Evolutionary conservation across 805 yeast species (phyloP).

Genomic region (Candida sakaeoensis): DNA sequence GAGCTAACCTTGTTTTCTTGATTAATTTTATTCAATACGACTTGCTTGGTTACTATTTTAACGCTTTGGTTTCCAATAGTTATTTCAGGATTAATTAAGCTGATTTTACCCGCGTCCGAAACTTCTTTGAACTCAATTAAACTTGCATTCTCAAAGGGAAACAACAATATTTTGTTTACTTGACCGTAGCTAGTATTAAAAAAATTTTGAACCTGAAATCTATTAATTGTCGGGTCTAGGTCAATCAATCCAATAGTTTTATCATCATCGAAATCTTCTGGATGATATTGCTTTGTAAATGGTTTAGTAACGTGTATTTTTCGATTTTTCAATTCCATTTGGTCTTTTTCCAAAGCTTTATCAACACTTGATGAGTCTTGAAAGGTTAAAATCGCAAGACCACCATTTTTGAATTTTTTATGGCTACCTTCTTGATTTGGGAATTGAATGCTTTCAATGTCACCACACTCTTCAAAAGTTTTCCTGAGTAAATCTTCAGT

Average conservation of each 20-base stretch:
- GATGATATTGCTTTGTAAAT: slow-evolving; percentile 18
- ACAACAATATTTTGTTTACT: slow-evolving; percentile 41
- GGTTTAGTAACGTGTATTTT: slow-evolving; percentile 43
- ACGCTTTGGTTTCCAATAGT: not conserved
- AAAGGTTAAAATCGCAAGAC: slow-evolving; percentile 65
- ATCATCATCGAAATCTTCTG: slow-evolving; percentile 16
- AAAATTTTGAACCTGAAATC: slow-evolving; percentile 27
- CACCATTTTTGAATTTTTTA: slow-evolving; percentile 44
- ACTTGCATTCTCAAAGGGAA: slow-evolving; percentile 46
- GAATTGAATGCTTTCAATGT: slow-evolving; percentile 47
- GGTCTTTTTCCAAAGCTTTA: slow-evolving; percentile 42
- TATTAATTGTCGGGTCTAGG: slow-evolving; percentile 32
- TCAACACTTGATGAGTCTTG: slow-evolving; percentile 40
- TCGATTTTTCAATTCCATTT: slow-evolving; percentile 42
- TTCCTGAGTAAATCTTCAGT: slow-evolving; percentile 34
- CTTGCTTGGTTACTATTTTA: not conserved
- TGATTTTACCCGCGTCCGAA: slow-evolving; percentile 49
- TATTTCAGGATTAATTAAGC: not conserved
- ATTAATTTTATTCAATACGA: not conserved
- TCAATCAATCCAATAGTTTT: slow-evolving; percentile 20
- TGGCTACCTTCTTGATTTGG: slow-evolving; percentile 35
- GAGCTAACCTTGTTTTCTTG: not conserved
- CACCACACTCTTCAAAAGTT: slow-evolving; percentile 49
- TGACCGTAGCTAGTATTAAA: slow-evolving; percentile 29
- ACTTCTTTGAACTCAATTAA: slow-evolving; percentile 44